Evolutionary conservation across 257 asterid genomes (phyloP).

Genomic region (Misopates orontium): DNA sequence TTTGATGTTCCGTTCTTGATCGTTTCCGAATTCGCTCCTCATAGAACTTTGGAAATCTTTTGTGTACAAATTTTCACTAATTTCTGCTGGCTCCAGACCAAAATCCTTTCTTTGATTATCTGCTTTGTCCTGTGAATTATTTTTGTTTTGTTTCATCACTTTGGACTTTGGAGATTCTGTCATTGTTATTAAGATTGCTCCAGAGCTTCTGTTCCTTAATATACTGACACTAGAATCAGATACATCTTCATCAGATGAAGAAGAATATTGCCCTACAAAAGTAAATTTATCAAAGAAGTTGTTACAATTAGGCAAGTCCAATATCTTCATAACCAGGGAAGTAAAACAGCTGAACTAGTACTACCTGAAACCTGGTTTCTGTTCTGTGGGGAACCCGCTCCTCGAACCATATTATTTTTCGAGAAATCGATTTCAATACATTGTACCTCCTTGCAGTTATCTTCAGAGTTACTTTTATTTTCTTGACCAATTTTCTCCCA

Average conservation of each 20-base stretch:
- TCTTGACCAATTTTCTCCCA: conserved; percentile 78
- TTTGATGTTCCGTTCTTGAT: conserved; percentile 29
- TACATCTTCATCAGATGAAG: conserved; percentile 40
- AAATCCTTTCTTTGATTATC: conserved; percentile 25
- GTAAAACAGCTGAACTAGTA: neutral
- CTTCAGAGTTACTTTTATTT: conserved; percentile 39
- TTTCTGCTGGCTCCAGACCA: conserved; percentile 17
- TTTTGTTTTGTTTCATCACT: conserved; percentile 30
- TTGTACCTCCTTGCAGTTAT: conserved; percentile 63
- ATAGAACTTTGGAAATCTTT: no score
- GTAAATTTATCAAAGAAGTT: conserved; percentile 8
- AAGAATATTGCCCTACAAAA: conserved; percentile 30
- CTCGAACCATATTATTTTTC: conserved; percentile 21
- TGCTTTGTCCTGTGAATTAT: conserved; percentile 22
- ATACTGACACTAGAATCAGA: conserved; percentile 28
- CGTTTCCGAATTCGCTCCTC: conserved; percentile 15
- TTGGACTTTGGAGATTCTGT: conserved; percentile 30
- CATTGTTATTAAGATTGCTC: conserved; percentile 33
- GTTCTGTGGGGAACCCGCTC: conserved; percentile 29
- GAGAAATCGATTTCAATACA: conserved; percentile 48
- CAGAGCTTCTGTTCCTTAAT: conserved; percentile 53
- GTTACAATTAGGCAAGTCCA: conserved; percentile 12
- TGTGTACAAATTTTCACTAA: conserved; percentile 21
- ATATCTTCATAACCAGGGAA: conserved; percentile 1
- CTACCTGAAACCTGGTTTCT: conserved; percentile 35